These are phyloP conservation scores for Ophiocordyceps sinensis DNA, from an alignment of 2,329 filamentous ascomycete genomes.

Conservation along the genomic window DNA sequence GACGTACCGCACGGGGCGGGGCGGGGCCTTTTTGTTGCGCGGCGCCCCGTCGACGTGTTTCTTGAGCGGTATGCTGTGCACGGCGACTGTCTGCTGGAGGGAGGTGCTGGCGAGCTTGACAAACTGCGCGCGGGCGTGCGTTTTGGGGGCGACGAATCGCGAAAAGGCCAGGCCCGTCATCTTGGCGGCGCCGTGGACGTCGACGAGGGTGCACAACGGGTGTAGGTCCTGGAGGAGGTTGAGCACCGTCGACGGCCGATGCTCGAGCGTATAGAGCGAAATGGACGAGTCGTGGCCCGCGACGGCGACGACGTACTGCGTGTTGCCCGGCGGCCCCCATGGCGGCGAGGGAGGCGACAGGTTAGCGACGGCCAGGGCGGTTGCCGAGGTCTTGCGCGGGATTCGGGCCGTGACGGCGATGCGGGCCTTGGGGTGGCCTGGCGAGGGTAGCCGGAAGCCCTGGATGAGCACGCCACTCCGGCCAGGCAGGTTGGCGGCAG, in stretches of 20 bases:
- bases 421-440: slow-evolving; percentile 24
- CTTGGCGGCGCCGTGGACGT: slow-evolving; percentile 36
- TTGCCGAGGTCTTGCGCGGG: slow-evolving; percentile 54
- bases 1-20: slow-evolving; percentile 52
- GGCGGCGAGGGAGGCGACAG: slow-evolving; percentile 42
- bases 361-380: slow-evolving; percentile 62
- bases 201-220: slow-evolving; percentile 36
- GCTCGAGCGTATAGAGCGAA: slow-evolving; percentile 63
- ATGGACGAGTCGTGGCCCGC: slow-evolving; percentile 70
- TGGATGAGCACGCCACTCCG: slow-evolving; percentile 42
- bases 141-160: slow-evolving; percentile 38
- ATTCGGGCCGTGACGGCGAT: slow-evolving; percentile 41
- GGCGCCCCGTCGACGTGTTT: slow-evolving; percentile 22
- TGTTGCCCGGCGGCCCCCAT: slow-evolving; percentile 39
- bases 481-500: slow-evolving; percentile 43
- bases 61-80: slow-evolving; percentile 63
- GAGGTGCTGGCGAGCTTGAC: slow-evolving; percentile 72
- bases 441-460: slow-evolving; percentile 36
- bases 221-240: slow-evolving; percentile 37
- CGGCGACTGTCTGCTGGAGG: slow-evolving; percentile 63
- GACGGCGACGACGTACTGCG: slow-evolving; percentile 69
- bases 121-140: slow-evolving; percentile 18
- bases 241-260: slow-evolving; percentile 31
- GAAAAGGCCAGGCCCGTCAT: slow-evolving; percentile 48
- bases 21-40: slow-evolving; percentile 20